phyloP scores from a whole-genome alignment of 106 monocot genomes.

The Vanilla planifolia region DNA sequence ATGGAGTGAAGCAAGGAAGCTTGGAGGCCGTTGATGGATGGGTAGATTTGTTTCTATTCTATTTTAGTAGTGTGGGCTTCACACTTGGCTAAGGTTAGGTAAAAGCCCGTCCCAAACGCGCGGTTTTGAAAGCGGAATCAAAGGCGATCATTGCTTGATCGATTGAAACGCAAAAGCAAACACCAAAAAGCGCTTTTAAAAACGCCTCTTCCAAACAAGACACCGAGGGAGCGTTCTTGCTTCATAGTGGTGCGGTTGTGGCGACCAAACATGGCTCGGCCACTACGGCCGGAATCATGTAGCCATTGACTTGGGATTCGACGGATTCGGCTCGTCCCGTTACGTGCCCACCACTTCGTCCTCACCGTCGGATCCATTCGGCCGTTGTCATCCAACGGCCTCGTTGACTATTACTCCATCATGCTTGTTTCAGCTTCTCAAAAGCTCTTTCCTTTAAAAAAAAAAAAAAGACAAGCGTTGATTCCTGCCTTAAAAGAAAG shows the following conservation, averaged over 20 bases:
- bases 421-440: not conserved
- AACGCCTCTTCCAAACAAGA: no score
- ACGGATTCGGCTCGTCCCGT: not conserved
- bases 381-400: no score
- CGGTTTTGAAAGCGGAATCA: not conserved
- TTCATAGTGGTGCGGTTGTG: no score
- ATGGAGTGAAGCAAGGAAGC: conserved; percentile 2
- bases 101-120: not conserved
- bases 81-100: not conserved
- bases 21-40: not conserved
- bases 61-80: not conserved
- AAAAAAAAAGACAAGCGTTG: not conserved
- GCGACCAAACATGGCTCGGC: not conserved
- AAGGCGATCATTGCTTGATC: not conserved
- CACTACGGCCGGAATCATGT: not conserved
- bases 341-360: not conserved
- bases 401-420: not conserved
- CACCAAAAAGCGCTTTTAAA: not conserved
- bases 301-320: not conserved
- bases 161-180: not conserved
- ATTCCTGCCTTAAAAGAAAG: conserved; percentile 39
- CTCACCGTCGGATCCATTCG: not conserved
- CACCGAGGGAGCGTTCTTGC: no score
- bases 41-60: not conserved
- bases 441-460: not conserved